Evolutionary conservation across 106 monocot genomes (phyloP).

Genomic region (Posidonia australis): DNA sequence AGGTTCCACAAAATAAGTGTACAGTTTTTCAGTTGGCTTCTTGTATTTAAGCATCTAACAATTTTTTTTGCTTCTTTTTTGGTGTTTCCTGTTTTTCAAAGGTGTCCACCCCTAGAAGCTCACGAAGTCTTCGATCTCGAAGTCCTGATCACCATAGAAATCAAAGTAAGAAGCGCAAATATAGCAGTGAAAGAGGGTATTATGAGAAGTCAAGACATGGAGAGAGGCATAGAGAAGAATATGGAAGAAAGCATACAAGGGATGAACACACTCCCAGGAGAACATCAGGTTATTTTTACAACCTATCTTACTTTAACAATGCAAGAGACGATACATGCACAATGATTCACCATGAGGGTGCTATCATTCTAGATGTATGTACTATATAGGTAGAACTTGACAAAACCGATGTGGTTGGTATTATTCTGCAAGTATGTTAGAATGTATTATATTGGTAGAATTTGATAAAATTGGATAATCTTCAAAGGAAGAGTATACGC

Average conservation of each 20-base stretch:
- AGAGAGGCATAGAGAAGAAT: constrained; percentile 12
- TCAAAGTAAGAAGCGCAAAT: constrained; percentile 20
- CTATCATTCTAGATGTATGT: too few relatives aligned
- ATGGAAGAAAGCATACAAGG: constrained; percentile 38
- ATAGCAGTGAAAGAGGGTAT: constrained; percentile 26
- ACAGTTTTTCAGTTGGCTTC: neutral
- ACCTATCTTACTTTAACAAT: neutral
- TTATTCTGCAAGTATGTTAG: too few relatives aligned
- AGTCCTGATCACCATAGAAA: constrained; percentile 11
- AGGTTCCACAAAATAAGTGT: neutral
- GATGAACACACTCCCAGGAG: constrained; percentile 31
- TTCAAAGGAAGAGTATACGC: too few relatives aligned
- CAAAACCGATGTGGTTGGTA: too few relatives aligned
- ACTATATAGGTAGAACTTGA: too few relatives aligned
- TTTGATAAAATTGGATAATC: too few relatives aligned
- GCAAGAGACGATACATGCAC: neutral
- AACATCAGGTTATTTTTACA: constrained; percentile 34
- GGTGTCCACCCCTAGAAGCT: constrained; percentile 30
- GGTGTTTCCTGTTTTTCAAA: constrained; percentile 6
- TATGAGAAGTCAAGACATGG: constrained; percentile 20
- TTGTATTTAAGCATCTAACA: neutral
- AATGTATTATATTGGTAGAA: too few relatives aligned
- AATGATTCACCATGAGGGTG: too few relatives aligned
- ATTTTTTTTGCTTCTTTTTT: neutral
- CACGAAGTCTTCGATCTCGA: constrained; percentile 13